Percentiles rank a stretch among this genome's conserved stretches.
Evolutionary conservation across 78 protist genomes (phyloP).

Genomic region (Dictyostelium brefeldianum): DNA sequence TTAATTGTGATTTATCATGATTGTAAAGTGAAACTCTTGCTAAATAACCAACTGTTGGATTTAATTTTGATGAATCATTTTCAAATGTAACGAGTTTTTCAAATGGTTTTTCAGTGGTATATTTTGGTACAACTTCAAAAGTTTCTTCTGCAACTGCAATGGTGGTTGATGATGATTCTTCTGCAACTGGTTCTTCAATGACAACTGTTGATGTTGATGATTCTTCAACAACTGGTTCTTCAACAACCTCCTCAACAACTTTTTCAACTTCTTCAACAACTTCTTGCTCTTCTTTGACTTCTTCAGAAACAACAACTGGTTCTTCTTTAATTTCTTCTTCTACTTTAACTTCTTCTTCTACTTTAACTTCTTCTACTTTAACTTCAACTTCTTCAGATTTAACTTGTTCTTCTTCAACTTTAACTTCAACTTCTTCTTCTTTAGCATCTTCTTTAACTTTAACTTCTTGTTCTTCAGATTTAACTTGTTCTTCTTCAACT

Average conservation of each 20-base stretch:
- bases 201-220: neutral
- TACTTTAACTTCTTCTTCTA: neutral
- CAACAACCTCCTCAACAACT: neutral
- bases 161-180: neutral
- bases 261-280: neutral
- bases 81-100: neutral
- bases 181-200: neutral
- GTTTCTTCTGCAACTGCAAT: neutral
- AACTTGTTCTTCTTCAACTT: conserved; percentile 2
- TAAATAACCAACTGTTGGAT: neutral
- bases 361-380: neutral
- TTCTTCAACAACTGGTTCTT: neutral
- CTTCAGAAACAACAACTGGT: neutral
- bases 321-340: neutral
- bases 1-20: neutral
- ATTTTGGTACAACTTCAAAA: neutral
- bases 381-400: conserved; percentile 9
- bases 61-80: neutral
- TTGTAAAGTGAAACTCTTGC: neutral
- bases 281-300: neutral
- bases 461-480: neutral
- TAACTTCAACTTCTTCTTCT: neutral
- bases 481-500: neutral
- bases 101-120: neutral
- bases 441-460: neutral